A percentile compares a stretch with the other conserved stretches of the same genome.
These are phyloP conservation scores for Danielozyma ontarioensis DNA, from an alignment of 805 yeast species.

Conservation along the genomic window DNA sequence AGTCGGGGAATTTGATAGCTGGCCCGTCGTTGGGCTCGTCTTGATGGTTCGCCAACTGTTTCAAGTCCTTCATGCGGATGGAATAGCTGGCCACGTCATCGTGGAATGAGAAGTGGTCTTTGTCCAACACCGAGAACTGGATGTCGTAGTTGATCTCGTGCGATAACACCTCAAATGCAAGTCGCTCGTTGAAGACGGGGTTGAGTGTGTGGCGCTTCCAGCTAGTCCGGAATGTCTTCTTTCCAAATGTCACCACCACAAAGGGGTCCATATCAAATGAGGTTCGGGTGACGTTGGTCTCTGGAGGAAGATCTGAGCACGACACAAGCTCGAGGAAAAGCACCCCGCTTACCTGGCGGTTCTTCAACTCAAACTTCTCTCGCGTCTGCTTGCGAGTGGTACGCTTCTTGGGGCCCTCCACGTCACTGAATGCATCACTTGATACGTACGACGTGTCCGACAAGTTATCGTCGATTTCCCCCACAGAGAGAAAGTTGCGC, in stretches of 20 bases:
- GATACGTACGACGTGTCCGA: neutral
- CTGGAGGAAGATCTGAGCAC: constrained; percentile 75
- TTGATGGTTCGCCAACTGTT: constrained; percentile 26
- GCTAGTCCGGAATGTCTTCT: constrained; percentile 79
- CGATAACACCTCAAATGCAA: constrained; percentile 71
- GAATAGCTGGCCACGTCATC: constrained; percentile 72
- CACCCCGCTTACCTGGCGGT: constrained; percentile 55
- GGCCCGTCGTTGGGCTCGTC: too few relatives aligned
- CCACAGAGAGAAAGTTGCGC: too few relatives aligned
- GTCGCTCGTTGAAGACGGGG: constrained; percentile 76
- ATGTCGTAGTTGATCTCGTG: constrained; percentile 64
- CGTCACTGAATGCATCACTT: constrained; percentile 3
- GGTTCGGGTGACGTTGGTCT: constrained; percentile 61
- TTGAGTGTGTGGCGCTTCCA: constrained; percentile 77
- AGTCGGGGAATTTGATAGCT: neutral
- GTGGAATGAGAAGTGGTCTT: constrained; percentile 76
- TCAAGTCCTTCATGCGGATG: constrained; percentile 50
- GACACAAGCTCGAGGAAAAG: constrained; percentile 70
- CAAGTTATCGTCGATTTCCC: neutral
- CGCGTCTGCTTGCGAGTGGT: constrained; percentile 5
- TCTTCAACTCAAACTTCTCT: constrained; percentile 31
- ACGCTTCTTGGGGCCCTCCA: constrained; percentile 8
- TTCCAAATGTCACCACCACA: constrained; percentile 86
- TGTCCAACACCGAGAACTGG: constrained; percentile 72
- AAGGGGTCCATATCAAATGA: constrained; percentile 97